phyloP scores from a whole-genome alignment of 768 basidiomycete genomes.

The Lentinula guzmanii region DNA sequence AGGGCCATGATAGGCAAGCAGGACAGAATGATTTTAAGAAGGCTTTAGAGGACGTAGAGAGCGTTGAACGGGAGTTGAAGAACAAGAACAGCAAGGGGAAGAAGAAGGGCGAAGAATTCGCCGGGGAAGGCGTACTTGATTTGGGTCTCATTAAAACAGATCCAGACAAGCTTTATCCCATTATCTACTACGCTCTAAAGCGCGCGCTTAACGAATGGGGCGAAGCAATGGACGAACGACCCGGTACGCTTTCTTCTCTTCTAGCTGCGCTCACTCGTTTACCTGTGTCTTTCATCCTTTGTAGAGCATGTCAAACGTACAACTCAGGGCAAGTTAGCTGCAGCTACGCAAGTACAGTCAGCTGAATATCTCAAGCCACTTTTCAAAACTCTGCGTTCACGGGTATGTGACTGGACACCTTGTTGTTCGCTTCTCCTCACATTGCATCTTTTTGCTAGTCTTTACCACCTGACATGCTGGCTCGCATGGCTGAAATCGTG shows the following conservation, averaged over 20 bases:
- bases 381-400: slow-evolving; percentile 83
- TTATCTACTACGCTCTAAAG: slow-evolving; percentile 96
- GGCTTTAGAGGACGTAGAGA: slow-evolving; percentile 83
- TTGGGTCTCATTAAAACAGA: slow-evolving; percentile 80
- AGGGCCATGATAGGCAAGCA: slow-evolving; percentile 68
- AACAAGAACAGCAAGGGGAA: slow-evolving; percentile 54
- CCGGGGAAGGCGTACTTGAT: slow-evolving; percentile 62
- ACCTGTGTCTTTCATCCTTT: slow-evolving; percentile 3
- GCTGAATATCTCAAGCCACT: slow-evolving; percentile 96
- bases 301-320: slow-evolving; percentile 77
- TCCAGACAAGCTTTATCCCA: slow-evolving; percentile 91
- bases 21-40: slow-evolving; percentile 96
- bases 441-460: slow-evolving; percentile 33
- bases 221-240: slow-evolving; percentile 89
- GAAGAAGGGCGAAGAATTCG: slow-evolving; percentile 59
- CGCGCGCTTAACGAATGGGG: slow-evolving; percentile 94
- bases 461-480: slow-evolving; percentile 79
- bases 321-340: slow-evolving; percentile 88
- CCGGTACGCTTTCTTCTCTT: slow-evolving; percentile 47
- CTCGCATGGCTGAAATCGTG: slow-evolving; percentile 87
- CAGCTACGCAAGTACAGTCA: slow-evolving; percentile 92
- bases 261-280: not conserved
- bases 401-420: slow-evolving; percentile 46
- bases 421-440: not conserved
- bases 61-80: slow-evolving; percentile 60